Base-by-base conservation (phyloP, 2,329 filamentous ascomycete species). In the Talaromyces rugulosus region DNA sequence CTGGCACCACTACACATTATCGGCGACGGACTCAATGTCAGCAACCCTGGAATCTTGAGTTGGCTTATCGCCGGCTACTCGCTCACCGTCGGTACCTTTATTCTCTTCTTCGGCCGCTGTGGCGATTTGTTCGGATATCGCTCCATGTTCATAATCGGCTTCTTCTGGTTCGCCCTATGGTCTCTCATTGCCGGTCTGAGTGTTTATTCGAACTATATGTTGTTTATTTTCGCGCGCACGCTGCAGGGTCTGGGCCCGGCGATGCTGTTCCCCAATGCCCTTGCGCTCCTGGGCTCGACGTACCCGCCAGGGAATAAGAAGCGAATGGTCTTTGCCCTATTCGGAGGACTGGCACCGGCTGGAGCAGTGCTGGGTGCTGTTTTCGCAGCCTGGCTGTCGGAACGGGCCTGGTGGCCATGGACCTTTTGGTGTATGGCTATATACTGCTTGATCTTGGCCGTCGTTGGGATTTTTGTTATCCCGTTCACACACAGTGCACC, bases 61-160 rank as follows among this genome's bases (percentile, higher is more conserved):
- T 87, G 85, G 84, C 80, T 83, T 54, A 77, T 84, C 11, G 84
- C 84, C 0, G 83, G 83, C 1, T 89, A 86, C 68, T 80, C 77
- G 9, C 71, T 87, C 58, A 77, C 75, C 1, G 65, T 73, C 58
- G 75, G 75, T 9, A 76, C 74, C 1, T 78, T 78, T 61, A 77
- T 78, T 60, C 67, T 78, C 5, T 64, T 76, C 30, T 70, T 72
- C 36, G 75, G 75, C 23, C 72, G 75, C 31, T 67, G 72, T 9
- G 75, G 75, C 3, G 75, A 77, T 55, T 64, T 75, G 27, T 77
- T 74, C 58, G 75, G 75, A 7, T 72, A 77, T 63, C 72, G 72
- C 28, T 64, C 67, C 9, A 70, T 77, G 59, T 72, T 75, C 47
- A 62, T 77, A 16, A 64, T 74, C 18, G 75, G 75, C 5, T 75